Base-by-base conservation (phyloP, 192 early-diverging fungal genomes). In the Pilaira anomala region DNA sequence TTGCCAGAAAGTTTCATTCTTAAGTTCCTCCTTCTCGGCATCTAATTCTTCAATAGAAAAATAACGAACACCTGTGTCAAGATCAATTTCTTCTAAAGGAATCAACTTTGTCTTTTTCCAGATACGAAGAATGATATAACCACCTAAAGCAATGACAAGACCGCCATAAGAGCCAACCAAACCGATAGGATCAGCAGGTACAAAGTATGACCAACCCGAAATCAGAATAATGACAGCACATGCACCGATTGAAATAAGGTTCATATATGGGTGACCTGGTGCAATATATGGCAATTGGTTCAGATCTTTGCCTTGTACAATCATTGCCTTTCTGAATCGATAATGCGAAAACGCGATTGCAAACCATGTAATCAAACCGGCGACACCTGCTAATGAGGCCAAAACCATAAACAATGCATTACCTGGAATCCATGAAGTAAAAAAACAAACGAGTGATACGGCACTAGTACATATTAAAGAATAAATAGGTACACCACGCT, bases 251-350 rank as follows among this genome's bases (percentile, higher is more conserved):
- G 50, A 58, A 42, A 66, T 24, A 2, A 66, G 36, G 39, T 72
- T 62, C 29, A 60, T 60, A 30, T 62, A 72, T 1, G 70, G 70
- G 26, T 60, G 65, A 7, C 63, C 57, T 7, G 83, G 83, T 1
- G 94, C 86, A 7, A 74, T 57, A 53, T 92, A 94, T 0, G 90
- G 89, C 18, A 96, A 78, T n/a, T 82, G 78, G 7, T 67, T 66
- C 3, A 89, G 52, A 12, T 77, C 64, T 41, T 83, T 82, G 14
- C 85, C 85, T 69, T 96, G 93, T n/a, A 77, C 82, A 30, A 84
- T 61, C 54, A 86, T 87, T 3, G 91, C 92, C 3, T 81, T 81
- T 58, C 91, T 85, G 84, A 93, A 94, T 13, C 93, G 85, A 56
- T 85, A 83, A 54, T 93, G 91, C 24, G 85, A 88, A 19, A 91